A percentile compares a stretch with the other conserved stretches of the same genome.
These are phyloP conservation scores for Coemansia sp. DNA, from an alignment of 192 early-diverging fungal species.

Conservation along the genomic window DNA sequence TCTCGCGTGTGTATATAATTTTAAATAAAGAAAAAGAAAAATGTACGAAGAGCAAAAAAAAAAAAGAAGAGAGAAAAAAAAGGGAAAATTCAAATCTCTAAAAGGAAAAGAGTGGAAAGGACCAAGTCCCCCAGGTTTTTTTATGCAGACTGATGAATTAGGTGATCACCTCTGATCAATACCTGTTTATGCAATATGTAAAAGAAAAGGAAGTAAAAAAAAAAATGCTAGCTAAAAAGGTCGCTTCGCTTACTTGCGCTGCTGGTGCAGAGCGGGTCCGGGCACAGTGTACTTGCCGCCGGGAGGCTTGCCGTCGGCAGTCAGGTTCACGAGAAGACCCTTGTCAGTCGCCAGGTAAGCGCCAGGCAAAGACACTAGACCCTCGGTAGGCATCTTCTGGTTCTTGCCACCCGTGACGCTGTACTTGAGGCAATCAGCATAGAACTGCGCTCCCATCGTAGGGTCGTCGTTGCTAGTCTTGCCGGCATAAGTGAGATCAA, in stretches of 20 bases:
- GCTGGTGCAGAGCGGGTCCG: neutral
- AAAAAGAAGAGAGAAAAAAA: neutral
- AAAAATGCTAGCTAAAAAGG: neutral
- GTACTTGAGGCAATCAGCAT: slow-evolving; percentile 4
- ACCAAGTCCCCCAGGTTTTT: no score
- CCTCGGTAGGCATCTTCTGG: neutral
- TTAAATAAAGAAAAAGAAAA: neutral
- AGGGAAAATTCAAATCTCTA: neutral
- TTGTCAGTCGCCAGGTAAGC: neutral
- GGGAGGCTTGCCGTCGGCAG: slow-evolving; percentile 2
- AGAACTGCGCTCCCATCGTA: slow-evolving; percentile 8
- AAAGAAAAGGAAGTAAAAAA: neutral
- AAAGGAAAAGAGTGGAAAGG: neutral
- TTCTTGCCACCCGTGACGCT: neutral
- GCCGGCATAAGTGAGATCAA: slow-evolving; percentile 6
- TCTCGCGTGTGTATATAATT: neutral
- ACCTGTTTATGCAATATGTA: neutral
- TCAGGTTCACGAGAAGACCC: neutral
- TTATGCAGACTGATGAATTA: neutral
- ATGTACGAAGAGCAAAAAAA: neutral
- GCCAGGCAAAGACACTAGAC: neutral
- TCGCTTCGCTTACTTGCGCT: neutral
- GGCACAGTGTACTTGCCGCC: slow-evolving; percentile 14
- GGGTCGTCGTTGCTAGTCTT: neutral
- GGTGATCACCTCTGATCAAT: neutral